Evolutionary conservation across 306 rosid species (phyloP), one percentile per base, ranked within the genome.

Genomic region (Medicago arabica): DNA sequence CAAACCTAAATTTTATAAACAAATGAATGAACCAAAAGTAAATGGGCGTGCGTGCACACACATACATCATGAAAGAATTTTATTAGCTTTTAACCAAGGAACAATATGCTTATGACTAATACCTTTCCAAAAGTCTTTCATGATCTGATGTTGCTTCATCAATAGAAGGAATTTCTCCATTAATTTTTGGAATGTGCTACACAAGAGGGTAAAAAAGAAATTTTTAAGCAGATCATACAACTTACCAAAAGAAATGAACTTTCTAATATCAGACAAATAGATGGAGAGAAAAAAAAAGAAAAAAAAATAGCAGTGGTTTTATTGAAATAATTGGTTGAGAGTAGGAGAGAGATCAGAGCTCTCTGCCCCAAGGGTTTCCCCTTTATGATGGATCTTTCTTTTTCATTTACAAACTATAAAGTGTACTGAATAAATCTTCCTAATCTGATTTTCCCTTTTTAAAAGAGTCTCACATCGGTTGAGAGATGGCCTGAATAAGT

Each of bases 81-180:
- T 55, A 69, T 25, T 25, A 78, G 64, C 17, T 54, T 80, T 19
- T 58, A 16, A 21, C 31, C 7, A 11, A 54, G 40, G 72, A 73
- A 71, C 11, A 51, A 78, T 19, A 34, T 65, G 44, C 61, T 61
- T 67, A 54, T 68, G 60, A 53, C 1, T 40, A 65, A 14, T 89
- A 91, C 98, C 98, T 93, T 80, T 91, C 87, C 54, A 85, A 78
- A 78, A 93, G 96, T 81, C 97, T 88, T 75, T 93, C 93, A 86
- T 93, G 97, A 85, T 93, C 97, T 21, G 98, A 89, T 74, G 92
- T 89, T 44, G 88, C 98, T 88, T 88, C 96, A 67, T 93, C 98
- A 75, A 70, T 72, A 28, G 98, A 91, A 59, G 98, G 98, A 88
- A 93, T 89, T 75, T 91, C 97, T 53, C 98, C 98, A 60, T 91